These are phyloP conservation scores for Athelia psychrophila DNA, from an alignment of 1,284 basidiomycete species.

Conservation along the genomic window DNA sequence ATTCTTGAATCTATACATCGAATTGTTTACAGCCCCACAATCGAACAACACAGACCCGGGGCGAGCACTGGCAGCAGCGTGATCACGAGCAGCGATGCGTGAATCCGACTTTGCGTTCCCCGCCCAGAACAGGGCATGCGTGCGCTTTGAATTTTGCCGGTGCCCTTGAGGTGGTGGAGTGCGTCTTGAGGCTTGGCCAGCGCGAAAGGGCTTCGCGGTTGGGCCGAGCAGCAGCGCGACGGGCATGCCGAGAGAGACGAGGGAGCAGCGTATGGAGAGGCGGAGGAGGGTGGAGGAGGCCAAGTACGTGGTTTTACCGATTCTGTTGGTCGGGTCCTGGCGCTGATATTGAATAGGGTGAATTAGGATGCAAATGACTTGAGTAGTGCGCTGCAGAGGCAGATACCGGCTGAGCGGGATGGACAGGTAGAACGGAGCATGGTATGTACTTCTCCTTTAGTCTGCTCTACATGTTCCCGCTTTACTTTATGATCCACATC, in stretches of 20 bases:
- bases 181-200: slow-evolving; percentile 91
- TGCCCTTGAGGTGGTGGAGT: slow-evolving; percentile 91
- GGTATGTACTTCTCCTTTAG: not conserved
- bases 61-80: too few species aligned
- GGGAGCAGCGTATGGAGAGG: slow-evolving; percentile 65
- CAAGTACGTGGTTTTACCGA: too few species aligned
- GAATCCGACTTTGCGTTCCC: slow-evolving; percentile 98
- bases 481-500: not conserved
- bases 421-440: not conserved
- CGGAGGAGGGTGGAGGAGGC: slow-evolving; percentile 50
- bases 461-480: slow-evolving; percentile 44
- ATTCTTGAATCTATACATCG: too few species aligned
- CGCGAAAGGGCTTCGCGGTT: slow-evolving; percentile 78
- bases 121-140: slow-evolving; percentile 92
- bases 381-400: slow-evolving; percentile 52
- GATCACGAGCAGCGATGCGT: slow-evolving; percentile 72
- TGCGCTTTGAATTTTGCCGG: slow-evolving; percentile 98
- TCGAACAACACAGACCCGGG: too few species aligned
- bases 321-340: too few species aligned
- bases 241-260: slow-evolving; percentile 64
- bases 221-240: slow-evolving; percentile 64
- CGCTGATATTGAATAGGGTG: too few species aligned
- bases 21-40: too few species aligned
- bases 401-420: slow-evolving; percentile 30
- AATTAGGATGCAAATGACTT: slow-evolving; percentile 58